Evolutionary conservation across 2,329 filamentous ascomycete species (phyloP), one percentile per base, ranked within the genome.

Genomic region (Septoria linicola): DNA sequence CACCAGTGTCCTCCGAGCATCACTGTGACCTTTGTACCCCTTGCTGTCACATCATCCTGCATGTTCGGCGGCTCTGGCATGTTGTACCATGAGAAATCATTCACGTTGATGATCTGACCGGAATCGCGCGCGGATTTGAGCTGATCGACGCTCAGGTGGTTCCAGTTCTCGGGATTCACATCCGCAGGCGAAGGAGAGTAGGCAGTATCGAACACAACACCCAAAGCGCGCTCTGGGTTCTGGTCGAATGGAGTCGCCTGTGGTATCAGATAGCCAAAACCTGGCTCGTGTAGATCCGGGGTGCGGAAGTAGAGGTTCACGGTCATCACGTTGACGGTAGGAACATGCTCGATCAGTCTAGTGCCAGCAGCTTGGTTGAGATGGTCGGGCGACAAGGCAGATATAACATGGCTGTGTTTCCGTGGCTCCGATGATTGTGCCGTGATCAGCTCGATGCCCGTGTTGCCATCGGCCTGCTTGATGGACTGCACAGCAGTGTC

Each of bases 1-100:
- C 89, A 97, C 80, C 88, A 89, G 72, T 96, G 90, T 1, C 93
- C 93, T 53, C 93, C 93, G 50, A 99, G 76, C 83, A 99, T 95
- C 61, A 97, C 88, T 13, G 92, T 96, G 46, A 97, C 72, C 69
- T 95, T 96, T 11, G 89, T 95, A 19, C 78, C 79, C 41, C 70
- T 64, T n/a, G 76, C 72, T 14, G 80, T 79, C 57, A 68, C 62
- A 8, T 59, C 47, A 46, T 70, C 67, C 44, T 70, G 67, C 8
- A 58, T 51, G 23, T 64, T 61, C 1, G 65, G 65, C 25, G 48
- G 50, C 5, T 62, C 46, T 25, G 65, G 65, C 55, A 65, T 62
- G 37, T 68, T 67, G 59, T 62, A 61, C 66, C 66, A 68, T 11
- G 59, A 60, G 35, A 67, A 68, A 45, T 68, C 63, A 31, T 68